phyloP scores from a whole-genome alignment of 2,329 filamentous ascomycete genomes.

The Fusarium sp. region DNA sequence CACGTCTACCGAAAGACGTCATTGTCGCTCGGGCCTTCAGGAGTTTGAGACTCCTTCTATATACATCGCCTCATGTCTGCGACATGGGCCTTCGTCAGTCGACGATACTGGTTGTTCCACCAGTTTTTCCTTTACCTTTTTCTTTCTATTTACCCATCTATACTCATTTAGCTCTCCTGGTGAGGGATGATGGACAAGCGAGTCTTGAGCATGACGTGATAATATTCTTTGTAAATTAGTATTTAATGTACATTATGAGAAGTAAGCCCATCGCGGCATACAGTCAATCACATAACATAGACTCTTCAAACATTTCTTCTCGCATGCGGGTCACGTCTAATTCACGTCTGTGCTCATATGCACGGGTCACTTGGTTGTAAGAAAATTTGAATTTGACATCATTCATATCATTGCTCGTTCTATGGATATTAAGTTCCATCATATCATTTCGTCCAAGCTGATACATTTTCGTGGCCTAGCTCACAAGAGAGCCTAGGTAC shows the following conservation, averaged over 20 bases:
- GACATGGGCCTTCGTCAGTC: conserved; percentile 38
- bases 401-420: conserved; percentile 47
- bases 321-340: not conserved
- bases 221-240: conserved; percentile 41
- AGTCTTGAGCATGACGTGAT: conserved; percentile 19
- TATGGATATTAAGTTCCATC: conserved; percentile 45
- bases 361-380: not conserved
- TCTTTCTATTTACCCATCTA: conserved; percentile 1
- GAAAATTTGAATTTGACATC: conserved; percentile 19
- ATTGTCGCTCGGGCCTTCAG: not conserved
- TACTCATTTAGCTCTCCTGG: conserved; percentile 21
- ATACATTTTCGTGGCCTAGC: conserved; percentile 11
- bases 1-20: not conserved
- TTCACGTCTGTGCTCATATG: not conserved
- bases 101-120: conserved; percentile 36
- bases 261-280: conserved; percentile 5
- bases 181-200: conserved; percentile 19
- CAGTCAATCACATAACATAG: conserved; percentile 2
- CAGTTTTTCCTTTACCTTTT: conserved; percentile 9
- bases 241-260: conserved; percentile 32
- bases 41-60: not conserved
- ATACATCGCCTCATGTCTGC: conserved; percentile 30
- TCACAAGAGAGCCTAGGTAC: conserved; percentile 19
- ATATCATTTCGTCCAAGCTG: conserved; percentile 26
- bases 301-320: not conserved